These are phyloP conservation scores for Hypomyces rosellus DNA, from an alignment of 2,329 filamentous ascomycete genomes.

Conservation along the genomic window DNA sequence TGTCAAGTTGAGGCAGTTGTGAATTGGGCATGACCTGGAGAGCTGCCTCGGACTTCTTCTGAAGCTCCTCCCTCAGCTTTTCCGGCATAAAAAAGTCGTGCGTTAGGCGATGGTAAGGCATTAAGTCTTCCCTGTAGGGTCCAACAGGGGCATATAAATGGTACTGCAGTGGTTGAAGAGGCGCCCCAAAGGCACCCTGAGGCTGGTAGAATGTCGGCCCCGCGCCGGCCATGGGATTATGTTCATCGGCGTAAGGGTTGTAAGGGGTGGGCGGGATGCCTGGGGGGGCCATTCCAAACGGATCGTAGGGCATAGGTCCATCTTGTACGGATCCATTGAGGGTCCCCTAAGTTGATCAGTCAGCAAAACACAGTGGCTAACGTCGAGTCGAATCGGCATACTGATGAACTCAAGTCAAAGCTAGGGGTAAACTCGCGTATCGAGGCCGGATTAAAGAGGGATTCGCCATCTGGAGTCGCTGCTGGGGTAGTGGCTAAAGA, in stretches of 20 bases:
- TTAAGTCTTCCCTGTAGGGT: constrained; percentile 71
- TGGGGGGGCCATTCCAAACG: constrained; percentile 56
- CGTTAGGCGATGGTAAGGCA: constrained; percentile 77
- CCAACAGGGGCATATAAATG: constrained; percentile 88
- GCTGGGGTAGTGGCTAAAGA: constrained; percentile 30
- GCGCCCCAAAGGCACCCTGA: constrained; percentile 45
- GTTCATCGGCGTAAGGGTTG: constrained; percentile 76
- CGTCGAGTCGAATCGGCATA: constrained; percentile 23
- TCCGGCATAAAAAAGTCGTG: constrained; percentile 92
- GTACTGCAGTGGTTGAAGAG: constrained; percentile 69
- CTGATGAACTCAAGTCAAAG: constrained; percentile 46
- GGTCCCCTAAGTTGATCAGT: constrained; percentile 23
- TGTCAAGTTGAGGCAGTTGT: constrained; percentile 72
- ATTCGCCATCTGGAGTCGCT: constrained; percentile 36
- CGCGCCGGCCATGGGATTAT: constrained; percentile 47
- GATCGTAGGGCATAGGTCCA: constrained; percentile 45
- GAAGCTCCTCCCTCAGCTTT: constrained; percentile 77
- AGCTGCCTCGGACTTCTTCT: constrained; percentile 80
- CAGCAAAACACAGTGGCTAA: not conserved
- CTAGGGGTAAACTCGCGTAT: constrained; percentile 56
- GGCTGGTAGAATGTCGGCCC: constrained; percentile 61
- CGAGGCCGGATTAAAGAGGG: constrained; percentile 49
- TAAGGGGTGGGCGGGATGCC: constrained; percentile 46
- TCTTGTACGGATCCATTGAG: constrained; percentile 46
- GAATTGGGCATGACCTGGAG: constrained; percentile 75